These are phyloP conservation scores for Tephrocybe sp. DNA, from an alignment of 768 basidiomycete species.

Conservation along the genomic window DNA sequence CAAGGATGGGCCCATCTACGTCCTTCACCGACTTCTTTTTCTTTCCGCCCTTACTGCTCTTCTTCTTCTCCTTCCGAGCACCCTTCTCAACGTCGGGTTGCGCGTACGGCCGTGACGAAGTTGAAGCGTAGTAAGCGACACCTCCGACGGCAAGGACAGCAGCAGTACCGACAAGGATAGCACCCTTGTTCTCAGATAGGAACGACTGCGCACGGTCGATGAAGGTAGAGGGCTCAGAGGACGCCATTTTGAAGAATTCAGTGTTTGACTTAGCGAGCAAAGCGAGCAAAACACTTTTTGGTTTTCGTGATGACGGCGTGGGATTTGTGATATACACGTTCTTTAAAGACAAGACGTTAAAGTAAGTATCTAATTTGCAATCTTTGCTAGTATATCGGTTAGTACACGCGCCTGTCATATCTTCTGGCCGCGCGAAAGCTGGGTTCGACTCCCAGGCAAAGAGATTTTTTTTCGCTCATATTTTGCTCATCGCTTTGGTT, in stretches of 20 bases:
- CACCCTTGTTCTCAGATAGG: constrained; percentile 76
- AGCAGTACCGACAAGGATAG: constrained; percentile 69
- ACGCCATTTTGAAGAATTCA: constrained; percentile 14
- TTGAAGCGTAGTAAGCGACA: constrained; percentile 73
- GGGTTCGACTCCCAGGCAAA: no score
- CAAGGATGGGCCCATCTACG: constrained; percentile 73
- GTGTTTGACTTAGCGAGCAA: not conserved
- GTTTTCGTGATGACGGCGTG: constrained; percentile 9
- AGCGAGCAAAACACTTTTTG: constrained; percentile 1
- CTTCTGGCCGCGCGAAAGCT: no score
- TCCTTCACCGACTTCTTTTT: constrained; percentile 63
- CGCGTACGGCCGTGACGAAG: constrained; percentile 40
- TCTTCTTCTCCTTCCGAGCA: constrained; percentile 46
- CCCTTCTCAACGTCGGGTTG: constrained; percentile 45
- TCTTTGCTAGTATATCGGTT: no score
- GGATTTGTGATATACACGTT: no score
- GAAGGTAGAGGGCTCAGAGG: constrained; percentile 25
- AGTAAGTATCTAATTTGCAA: no score
- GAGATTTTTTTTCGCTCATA: no score
- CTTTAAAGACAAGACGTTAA: no score
- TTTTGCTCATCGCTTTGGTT: no score
- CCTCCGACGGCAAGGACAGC: constrained; percentile 72
- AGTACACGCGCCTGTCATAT: no score
- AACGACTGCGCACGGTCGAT: constrained; percentile 68
- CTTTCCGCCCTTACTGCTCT: constrained; percentile 44